A percentile compares a stretch with the other conserved stretches of the same genome.
These are phyloP conservation scores for Ensete glaucum DNA, from an alignment of 176 grass and related monocot species.

Conservation along the genomic window DNA sequence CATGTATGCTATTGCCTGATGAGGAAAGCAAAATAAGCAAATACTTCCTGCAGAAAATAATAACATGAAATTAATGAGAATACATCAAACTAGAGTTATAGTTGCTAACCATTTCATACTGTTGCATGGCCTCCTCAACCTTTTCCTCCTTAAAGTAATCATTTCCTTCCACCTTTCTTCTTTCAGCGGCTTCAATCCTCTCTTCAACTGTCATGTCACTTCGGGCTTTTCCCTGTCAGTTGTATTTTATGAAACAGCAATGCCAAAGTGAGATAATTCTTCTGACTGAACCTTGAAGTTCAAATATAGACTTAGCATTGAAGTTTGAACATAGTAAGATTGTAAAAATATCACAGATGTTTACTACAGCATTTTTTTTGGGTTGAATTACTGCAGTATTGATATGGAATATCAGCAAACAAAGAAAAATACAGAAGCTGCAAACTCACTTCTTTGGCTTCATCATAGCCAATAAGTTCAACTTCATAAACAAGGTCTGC, in stretches of 20 bases:
- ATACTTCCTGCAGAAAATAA: not conserved
- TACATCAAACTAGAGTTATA: not conserved
- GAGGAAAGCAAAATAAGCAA: conserved; percentile 15
- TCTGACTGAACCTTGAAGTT: not conserved
- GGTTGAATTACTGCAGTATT: not conserved
- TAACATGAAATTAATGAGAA: not conserved
- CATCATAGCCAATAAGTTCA: conserved; percentile 91
- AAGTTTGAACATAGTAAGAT: not conserved
- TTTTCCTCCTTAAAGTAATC: conserved; percentile 78
- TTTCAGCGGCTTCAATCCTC: conserved; percentile 86
- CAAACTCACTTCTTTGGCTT: conserved; percentile 66
- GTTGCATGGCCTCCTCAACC: conserved; percentile 79
- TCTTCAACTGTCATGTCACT: conserved; percentile 96
- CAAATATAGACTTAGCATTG: not conserved
- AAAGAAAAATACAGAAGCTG: not conserved
- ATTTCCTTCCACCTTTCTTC: conserved; percentile 81
- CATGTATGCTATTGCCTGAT: conserved; percentile 95
- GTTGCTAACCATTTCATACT: conserved; percentile 78
- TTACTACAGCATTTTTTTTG: not conserved
- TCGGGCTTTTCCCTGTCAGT: conserved; percentile 74
- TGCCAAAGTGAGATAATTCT: not conserved
- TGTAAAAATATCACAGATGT: not conserved
- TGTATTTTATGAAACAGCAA: not conserved
- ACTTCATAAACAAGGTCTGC: conserved; percentile 86
- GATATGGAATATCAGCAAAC: not conserved